A percentile compares a stretch with the other conserved stretches of the same genome.
phyloP scores from a whole-genome alignment of 2,329 filamentous ascomycete genomes.

The Cordyceps cicadae region DNA sequence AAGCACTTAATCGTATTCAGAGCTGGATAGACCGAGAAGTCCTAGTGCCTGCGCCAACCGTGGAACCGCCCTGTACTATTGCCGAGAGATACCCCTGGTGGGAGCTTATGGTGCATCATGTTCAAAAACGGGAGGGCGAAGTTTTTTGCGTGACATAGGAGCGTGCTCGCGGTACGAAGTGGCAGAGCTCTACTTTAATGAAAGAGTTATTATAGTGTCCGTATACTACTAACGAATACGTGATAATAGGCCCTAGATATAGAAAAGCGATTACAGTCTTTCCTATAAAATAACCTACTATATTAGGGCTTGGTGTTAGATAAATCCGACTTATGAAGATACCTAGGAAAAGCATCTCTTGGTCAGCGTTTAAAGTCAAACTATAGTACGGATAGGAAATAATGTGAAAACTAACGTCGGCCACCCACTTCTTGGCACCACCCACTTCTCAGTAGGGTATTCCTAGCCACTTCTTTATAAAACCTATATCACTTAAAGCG shows the following conservation, averaged over 20 bases:
- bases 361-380: not conserved
- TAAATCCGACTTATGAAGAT: not conserved
- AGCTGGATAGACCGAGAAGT: slow-evolving; percentile 26
- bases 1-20: slow-evolving; percentile 26
- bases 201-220: not conserved
- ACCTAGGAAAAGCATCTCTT: not conserved
- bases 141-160: slow-evolving; percentile 30
- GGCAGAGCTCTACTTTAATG: not conserved
- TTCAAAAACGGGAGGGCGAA: slow-evolving; percentile 25
- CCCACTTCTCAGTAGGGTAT: too few relatives aligned
- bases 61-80: slow-evolving; percentile 18
- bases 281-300: not conserved
- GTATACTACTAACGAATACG: not conserved
- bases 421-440: too few relatives aligned
- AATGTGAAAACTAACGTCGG: not conserved
- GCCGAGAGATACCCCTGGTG: slow-evolving; percentile 29
- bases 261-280: not conserved
- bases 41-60: slow-evolving; percentile 12
- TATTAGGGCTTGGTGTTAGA: not conserved
- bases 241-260: not conserved
- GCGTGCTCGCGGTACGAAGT: not conserved
- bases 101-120: slow-evolving; percentile 28
- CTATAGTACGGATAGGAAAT: not conserved
- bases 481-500: too few relatives aligned
- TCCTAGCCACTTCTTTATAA: too few relatives aligned